A percentile compares a stretch with the other conserved stretches of the same genome.
Evolutionary conservation across 176 grass and related monocot genomes (phyloP).

Genomic region (Themeda triandra): DNA sequence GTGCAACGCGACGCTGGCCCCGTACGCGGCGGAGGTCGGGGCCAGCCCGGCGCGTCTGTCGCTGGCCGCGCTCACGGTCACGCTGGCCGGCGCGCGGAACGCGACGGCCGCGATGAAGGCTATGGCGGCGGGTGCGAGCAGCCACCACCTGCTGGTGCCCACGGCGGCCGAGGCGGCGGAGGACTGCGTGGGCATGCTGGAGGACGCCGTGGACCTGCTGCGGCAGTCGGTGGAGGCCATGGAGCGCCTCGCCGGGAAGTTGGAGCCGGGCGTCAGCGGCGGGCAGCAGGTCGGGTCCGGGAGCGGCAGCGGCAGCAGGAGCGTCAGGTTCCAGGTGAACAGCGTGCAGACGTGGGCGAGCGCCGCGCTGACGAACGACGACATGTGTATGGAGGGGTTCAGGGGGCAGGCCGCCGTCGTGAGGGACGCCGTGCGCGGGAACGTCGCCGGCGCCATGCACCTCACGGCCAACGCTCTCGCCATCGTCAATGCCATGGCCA

Average conservation of each 20-base stretch:
- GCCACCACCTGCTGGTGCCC: constrained; percentile 21
- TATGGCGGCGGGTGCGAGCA: constrained; percentile 3
- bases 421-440: constrained; percentile 25
- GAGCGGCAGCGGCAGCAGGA: background rate
- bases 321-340: constrained; percentile 41
- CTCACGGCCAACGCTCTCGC: constrained; percentile 60
- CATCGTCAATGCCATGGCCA: constrained; percentile 54
- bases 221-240: constrained; percentile 47
- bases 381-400: constrained; percentile 79
- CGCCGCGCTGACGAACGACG: constrained; percentile 72
- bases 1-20: constrained; percentile 44
- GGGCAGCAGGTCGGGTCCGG: too few relatives aligned
- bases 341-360: constrained; percentile 82
- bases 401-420: constrained; percentile 19
- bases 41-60: constrained; percentile 36
- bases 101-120: constrained; percentile 23
- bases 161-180: constrained; percentile 35
- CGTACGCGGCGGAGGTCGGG: constrained; percentile 30
- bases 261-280: background rate
- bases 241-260: constrained; percentile 9
- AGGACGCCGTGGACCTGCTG: constrained; percentile 53
- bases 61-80: constrained; percentile 41
- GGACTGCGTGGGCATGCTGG: constrained; percentile 64
- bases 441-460: constrained; percentile 40
- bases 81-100: constrained; percentile 23